Evolutionary conservation across 192 early-diverging fungal species (phyloP).

Genomic region (Anaeromyces robustus): DNA sequence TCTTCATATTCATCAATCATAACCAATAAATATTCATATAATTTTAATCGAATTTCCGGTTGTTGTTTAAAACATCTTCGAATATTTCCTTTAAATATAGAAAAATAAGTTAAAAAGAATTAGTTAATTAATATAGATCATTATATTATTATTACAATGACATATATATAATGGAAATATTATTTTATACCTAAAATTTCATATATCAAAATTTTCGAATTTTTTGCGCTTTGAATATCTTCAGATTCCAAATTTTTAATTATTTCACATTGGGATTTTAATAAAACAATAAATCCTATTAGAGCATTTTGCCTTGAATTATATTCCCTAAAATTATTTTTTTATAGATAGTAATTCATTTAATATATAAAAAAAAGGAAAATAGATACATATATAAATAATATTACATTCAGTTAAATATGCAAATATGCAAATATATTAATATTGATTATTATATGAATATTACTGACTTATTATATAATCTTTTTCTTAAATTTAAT

Average conservation of each 20-base stretch:
- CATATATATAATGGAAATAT: too few species aligned
- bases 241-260: background rate
- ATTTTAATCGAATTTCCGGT: background rate
- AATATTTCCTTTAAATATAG: background rate
- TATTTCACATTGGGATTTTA: background rate
- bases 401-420: too few species aligned
- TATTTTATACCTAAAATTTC: background rate
- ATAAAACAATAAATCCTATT: background rate
- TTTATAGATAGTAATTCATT: too few species aligned
- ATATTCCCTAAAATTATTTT: background rate
- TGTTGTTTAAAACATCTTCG: background rate
- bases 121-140: too few species aligned
- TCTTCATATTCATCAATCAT: background rate
- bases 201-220: background rate
- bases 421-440: too few species aligned
- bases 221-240: background rate
- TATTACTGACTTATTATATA: background rate
- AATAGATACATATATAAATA: too few species aligned
- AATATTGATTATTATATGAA: too few species aligned
- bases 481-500: background rate
- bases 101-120: too few species aligned
- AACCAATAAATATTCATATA: background rate
- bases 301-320: background rate
- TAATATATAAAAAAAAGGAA: too few species aligned
- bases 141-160: too few species aligned